phyloP scores from a whole-genome alignment of 352 stramenopile species.

The Phytophthora sp. region DNA sequence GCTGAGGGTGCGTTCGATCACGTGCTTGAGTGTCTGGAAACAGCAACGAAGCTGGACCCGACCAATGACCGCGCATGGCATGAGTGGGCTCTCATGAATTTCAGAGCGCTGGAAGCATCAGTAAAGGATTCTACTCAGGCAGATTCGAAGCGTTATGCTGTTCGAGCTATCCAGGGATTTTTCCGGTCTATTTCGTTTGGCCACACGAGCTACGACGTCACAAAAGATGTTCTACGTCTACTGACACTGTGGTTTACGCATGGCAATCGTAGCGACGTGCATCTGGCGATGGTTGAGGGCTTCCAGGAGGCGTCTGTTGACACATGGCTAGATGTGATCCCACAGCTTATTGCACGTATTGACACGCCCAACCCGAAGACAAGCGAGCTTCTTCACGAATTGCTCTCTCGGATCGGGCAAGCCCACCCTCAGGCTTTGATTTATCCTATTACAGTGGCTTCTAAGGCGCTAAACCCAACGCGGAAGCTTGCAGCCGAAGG shows the following conservation, averaged over 20 bases:
- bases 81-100: constrained; percentile 98
- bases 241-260: constrained; percentile 99
- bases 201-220: constrained; percentile 91
- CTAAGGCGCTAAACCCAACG: constrained; percentile 94
- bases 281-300: constrained; percentile 77
- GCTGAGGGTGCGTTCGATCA: constrained; percentile 72
- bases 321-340: constrained; percentile 99
- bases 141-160: constrained; percentile 82
- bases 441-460: constrained; percentile 98
- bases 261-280: constrained; percentile 92
- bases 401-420: constrained; percentile 93
- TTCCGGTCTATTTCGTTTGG: constrained; percentile 97
- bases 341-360: constrained; percentile 96
- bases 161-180: constrained; percentile 97
- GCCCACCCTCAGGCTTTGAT: constrained; percentile 99
- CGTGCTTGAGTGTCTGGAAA: constrained; percentile 83
- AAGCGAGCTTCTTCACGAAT: constrained; percentile 78
- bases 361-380: constrained; percentile 83
- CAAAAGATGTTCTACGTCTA: constrained; percentile 98
- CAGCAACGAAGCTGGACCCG: constrained; percentile 80
- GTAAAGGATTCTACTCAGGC: constrained; percentile 54
- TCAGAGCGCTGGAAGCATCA: constrained; percentile 79
- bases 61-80: constrained; percentile 98
- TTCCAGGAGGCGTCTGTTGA: constrained; percentile 96
- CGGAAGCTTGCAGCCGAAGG: constrained; percentile 93